phyloP scores from a whole-genome alignment of 2,329 filamentous ascomycete species.

The Rutstroemia sp. region DNA sequence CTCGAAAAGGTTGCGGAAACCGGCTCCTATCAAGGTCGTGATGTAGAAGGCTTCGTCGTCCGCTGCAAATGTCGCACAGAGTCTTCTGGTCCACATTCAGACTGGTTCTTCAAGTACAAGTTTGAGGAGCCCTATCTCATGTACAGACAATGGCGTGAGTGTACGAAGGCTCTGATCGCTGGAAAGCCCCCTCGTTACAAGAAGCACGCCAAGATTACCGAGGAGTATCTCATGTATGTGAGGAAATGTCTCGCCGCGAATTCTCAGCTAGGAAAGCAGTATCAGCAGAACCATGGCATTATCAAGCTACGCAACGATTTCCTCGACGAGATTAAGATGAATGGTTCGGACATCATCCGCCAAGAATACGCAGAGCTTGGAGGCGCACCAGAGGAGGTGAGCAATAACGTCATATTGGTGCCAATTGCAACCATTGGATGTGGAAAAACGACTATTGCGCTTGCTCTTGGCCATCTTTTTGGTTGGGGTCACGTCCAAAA shows the following conservation, averaged over 20 bases:
- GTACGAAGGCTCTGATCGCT: conserved; percentile 80
- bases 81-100: conserved; percentile 51
- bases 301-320: conserved; percentile 88
- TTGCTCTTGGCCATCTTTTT: conserved; percentile 77
- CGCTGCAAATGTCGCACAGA: conserved; percentile 64
- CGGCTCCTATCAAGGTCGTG: conserved; percentile 80
- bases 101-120: conserved; percentile 99
- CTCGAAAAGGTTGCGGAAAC: conserved; percentile 80
- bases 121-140: conserved; percentile 98
- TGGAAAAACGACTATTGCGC: conserved; percentile 87
- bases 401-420: conserved; percentile 68
- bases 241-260: conserved; percentile 64
- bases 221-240: conserved; percentile 82
- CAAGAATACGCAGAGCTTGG: conserved; percentile 53
- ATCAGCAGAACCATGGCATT: conserved; percentile 88
- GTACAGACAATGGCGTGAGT: conserved; percentile 98
- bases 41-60: conserved; percentile 95
- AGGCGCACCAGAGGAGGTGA: conserved; percentile 46
- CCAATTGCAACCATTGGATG: conserved; percentile 92
- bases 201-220: conserved; percentile 84
- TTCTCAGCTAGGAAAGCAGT: conserved; percentile 59
- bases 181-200: conserved; percentile 68
- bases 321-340: conserved; percentile 72
- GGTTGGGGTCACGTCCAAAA: conserved; percentile 93
- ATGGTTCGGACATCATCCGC: conserved; percentile 81